These are phyloP conservation scores for Claviceps cyperi DNA, from an alignment of 2,329 filamentous ascomycete genomes.

Conservation along the genomic window DNA sequence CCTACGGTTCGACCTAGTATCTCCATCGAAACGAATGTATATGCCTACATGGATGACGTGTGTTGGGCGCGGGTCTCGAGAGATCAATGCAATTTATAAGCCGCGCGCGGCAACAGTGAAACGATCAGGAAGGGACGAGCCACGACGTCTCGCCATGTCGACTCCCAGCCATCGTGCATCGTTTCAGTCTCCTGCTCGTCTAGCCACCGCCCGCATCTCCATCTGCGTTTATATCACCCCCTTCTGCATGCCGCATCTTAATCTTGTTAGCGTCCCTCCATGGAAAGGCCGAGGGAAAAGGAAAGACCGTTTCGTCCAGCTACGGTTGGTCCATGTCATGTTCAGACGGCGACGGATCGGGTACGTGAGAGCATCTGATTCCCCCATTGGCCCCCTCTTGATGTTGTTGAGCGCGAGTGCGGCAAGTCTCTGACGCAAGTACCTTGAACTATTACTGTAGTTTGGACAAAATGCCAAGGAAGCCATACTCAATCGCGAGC, in stretches of 20 bases:
- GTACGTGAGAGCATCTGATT: slow-evolving; percentile 13
- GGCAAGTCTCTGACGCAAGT: not conserved
- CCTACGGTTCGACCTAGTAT: too few relatives aligned
- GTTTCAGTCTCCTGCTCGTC: too few relatives aligned
- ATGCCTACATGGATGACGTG: too few relatives aligned
- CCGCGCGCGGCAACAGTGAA: too few relatives aligned
- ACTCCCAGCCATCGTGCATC: too few relatives aligned
- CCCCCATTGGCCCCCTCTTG: not conserved
- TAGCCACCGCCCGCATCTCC: too few relatives aligned
- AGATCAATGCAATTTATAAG: too few relatives aligned
- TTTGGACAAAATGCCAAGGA: slow-evolving; percentile 22
- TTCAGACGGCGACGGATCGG: slow-evolving; percentile 22
- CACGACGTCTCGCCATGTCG: too few relatives aligned
- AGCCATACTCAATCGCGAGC: slow-evolving; percentile 22
- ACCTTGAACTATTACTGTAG: slow-evolving; percentile 9
- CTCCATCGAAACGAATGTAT: too few relatives aligned
- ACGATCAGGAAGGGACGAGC: too few relatives aligned
- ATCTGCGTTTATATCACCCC: too few relatives aligned
- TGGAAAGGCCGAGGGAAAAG: slow-evolving; percentile 4
- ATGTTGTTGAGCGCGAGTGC: not conserved
- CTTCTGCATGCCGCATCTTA: slow-evolving; percentile 2
- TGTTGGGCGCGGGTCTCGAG: too few relatives aligned
- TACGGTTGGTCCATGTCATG: slow-evolving; percentile 22
- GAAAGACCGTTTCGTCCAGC: slow-evolving; percentile 11
- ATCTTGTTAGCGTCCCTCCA: slow-evolving; percentile 5